Conservation (phyloP, 106 monocot species). For the Chionographis japonica region DNA sequence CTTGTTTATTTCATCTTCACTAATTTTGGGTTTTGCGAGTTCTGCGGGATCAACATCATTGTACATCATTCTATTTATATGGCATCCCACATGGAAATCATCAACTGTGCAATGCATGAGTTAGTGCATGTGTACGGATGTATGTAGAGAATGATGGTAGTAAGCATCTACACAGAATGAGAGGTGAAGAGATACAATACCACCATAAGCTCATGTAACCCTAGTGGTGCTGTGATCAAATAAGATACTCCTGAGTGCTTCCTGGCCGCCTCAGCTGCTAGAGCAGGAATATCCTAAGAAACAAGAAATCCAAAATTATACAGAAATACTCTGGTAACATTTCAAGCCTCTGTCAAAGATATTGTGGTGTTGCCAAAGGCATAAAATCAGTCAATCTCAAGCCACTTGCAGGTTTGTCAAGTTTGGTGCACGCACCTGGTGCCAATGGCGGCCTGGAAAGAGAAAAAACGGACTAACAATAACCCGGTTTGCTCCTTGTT, state of each 20-base stretch:
- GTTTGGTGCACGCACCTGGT: slow-evolving; percentile 33
- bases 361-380: neutral
- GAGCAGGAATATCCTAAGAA: slow-evolving; percentile 74
- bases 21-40: too few relatives aligned
- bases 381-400: neutral
- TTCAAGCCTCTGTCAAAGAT: neutral
- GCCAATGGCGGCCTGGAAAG: slow-evolving; percentile 90
- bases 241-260: slow-evolving; percentile 72
- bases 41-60: too few relatives aligned
- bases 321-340: neutral
- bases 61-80: too few relatives aligned
- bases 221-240: slow-evolving; percentile 82
- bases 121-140: too few relatives aligned
- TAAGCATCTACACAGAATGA: neutral
- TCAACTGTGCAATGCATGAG: too few relatives aligned
- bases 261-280: slow-evolving; percentile 76
- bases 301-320: neutral
- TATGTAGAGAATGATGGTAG: too few relatives aligned
- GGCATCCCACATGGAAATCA: too few relatives aligned
- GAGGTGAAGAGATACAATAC: slow-evolving; percentile 27
- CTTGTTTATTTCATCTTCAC: too few relatives aligned
- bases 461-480: slow-evolving; percentile 95
- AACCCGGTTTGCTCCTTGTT: slow-evolving; percentile 67
- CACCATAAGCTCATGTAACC: slow-evolving; percentile 90
- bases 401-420: neutral